Evolutionary conservation across 345 rosid species (phyloP), one percentile per base, ranked within the genome.

Genomic region (Mangifera indica): DNA sequence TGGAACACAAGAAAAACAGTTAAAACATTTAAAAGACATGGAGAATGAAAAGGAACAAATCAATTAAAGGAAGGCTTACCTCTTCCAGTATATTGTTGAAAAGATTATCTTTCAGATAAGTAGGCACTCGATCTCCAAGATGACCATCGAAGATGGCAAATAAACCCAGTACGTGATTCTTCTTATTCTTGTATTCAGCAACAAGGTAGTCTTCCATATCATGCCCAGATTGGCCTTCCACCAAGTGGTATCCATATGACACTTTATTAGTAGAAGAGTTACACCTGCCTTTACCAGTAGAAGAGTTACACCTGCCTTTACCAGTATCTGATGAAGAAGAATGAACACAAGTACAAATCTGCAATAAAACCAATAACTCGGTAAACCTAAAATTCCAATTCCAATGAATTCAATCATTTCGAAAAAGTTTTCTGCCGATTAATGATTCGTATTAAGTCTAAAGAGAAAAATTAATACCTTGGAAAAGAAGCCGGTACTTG

Each of bases 181-280:
- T n/a, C n/a, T 48, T 76, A 72, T 76, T 81, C 18, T 76, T 63
- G 76, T 83, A 86, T 66, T 86, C 87, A 25, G 89, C 89, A 15
- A 86, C 78, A 71, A 80, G 89, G 73, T 86, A 86, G 69, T 86
- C 89, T 72, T 86, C 89, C 89, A 86, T 86, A 45, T 83, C 82
- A 77, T 86, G 89, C 9, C 89, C 89, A n/a, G 89, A 86, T 72
- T 76, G 84, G 7, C 89, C 89, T 76, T 86, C 87, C 17, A 84
- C 84, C 49, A 86, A 75, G 76, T 86, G 87, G 72, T 81, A 86
- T 10, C 89, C 89, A 73, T 86, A 87, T 11, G 80, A 84, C 9
- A 83, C 76, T 71, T 55, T 68, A 61, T 68, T 75, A 74, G 49
- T 67, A 2, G 86, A 63, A 2, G 79, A 76, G 66, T 83, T 83